A percentile compares a stretch with the other conserved stretches of the same genome.
Conservation (phyloP, 495 filamentous ascomycete genomes). For the Terfezia claveryi region DNA sequence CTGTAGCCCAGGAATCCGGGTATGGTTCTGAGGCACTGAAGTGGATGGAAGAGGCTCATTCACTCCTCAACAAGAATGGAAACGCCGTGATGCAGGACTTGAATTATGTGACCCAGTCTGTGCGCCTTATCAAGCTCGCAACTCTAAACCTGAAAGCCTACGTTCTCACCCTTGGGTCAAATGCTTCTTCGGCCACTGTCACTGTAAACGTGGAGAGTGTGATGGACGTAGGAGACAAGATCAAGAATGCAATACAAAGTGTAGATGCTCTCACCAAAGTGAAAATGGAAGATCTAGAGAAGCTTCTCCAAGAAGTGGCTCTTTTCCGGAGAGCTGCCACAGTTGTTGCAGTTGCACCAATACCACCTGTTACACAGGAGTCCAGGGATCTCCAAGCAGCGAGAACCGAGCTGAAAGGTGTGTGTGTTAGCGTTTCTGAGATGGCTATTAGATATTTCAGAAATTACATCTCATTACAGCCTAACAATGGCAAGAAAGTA, state of each 20-base stretch:
- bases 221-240: not conserved
- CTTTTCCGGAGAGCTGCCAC: not conserved
- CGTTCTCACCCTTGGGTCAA: not conserved
- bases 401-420: not conserved
- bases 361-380: not conserved
- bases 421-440: not conserved
- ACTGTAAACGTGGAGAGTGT: not conserved
- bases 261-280: slow-evolving; percentile 10
- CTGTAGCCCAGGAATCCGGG: not conserved
- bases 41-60: not conserved
- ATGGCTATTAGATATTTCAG: not conserved
- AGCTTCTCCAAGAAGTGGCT: slow-evolving; percentile 14
- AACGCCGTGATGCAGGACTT: slow-evolving; percentile 4
- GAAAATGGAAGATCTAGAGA: slow-evolving; percentile 12
- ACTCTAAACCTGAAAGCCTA: slow-evolving; percentile 13
- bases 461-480: not conserved
- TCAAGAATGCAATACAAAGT: slow-evolving; percentile 9
- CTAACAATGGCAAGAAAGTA: not conserved
- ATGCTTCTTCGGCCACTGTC: not conserved
- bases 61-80: not conserved
- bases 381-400: not conserved
- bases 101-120: slow-evolving; percentile 6
- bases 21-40: not conserved
- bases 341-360: not conserved
- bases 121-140: slow-evolving; percentile 14